Base-by-base conservation (phyloP, 148 eudicot genomes). In the Cornus florida region DNA sequence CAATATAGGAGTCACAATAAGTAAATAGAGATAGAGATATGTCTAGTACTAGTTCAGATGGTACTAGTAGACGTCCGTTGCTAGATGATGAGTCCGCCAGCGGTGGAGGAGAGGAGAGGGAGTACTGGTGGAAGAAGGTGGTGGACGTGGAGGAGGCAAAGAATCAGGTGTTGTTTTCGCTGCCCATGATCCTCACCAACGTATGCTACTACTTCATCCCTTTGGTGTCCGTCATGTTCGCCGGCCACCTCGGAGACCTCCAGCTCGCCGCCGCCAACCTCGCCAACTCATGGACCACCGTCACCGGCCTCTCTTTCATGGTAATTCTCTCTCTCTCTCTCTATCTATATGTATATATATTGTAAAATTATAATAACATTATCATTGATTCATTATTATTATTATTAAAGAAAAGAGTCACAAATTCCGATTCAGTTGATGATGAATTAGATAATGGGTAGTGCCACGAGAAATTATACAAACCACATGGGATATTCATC, bases 261-360 rank as follows among this genome's bases (percentile, higher is more conserved):
- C 82, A 91, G 79, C 96, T 95, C 28, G 96, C 97, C 38, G 88
- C 83, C 10, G 46, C 98, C 4, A 95, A 87, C 39, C 96, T 95
- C 39, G 98, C 97, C 23, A 91, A 93, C 70, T 90, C 97, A 20
- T 95, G 97, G 97, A 89, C 94, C 17, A 87, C 86, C n/a, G 96
- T 95, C 82, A 75, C 96, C 67, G 96, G 98, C 66, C 80, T 86
- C 23, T 79, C 97, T 69, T 83, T 95, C 81, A 88, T 95, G 98
- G 98, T 95, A 64, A 16, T 11, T 14, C 10, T 28, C 28, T 1
- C 28, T 28, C 28, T 28, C 28, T 28, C 28, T 28, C 0, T 28
- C 28, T 28, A 28, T 28, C 28, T 28, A 28, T 28, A 28, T 28
- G 28, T 28, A 28, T 28, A 0, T 28, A 28, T 28, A 28, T 28